Percentiles rank a stretch among this genome's conserved stretches.
These are phyloP conservation scores for Backusella tarrabulga DNA, from an alignment of 192 early-diverging fungal genomes.

Conservation along the genomic window DNA sequence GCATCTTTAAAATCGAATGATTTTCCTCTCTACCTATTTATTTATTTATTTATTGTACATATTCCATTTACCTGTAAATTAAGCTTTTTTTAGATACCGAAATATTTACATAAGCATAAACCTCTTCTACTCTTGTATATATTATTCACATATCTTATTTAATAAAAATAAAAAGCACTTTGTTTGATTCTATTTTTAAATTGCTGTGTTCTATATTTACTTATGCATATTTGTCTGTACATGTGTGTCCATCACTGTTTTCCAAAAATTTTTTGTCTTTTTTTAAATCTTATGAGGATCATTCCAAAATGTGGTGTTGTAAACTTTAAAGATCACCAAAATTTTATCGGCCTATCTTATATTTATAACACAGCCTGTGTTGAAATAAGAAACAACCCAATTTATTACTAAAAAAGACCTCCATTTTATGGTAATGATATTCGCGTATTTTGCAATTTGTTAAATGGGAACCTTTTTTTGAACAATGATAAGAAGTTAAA, in stretches of 20 bases:
- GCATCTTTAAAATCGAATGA: neutral
- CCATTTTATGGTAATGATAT: too few species aligned
- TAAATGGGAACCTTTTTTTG: neutral
- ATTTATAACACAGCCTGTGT: neutral
- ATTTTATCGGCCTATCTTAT: neutral
- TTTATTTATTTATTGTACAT: conserved; percentile 5
- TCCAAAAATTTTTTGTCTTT: neutral
- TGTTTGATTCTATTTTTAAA: neutral
- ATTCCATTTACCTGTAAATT: neutral
- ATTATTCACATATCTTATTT: neutral
- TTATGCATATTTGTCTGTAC: neutral
- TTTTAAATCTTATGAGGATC: too few species aligned
- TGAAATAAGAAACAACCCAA: neutral
- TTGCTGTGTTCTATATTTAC: neutral
- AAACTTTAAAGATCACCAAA: too few species aligned
- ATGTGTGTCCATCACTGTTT: neutral
- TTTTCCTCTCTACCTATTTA: neutral
- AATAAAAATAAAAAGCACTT: neutral
- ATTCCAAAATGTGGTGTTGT: too few species aligned
- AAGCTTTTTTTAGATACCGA: neutral
- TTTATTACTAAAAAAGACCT: neutral
- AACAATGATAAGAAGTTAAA: neutral
- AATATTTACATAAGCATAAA: neutral
- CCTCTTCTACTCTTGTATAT: neutral
- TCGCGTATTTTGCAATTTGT: neutral